Conservation (phyloP, 2,329 filamentous ascomycete species). For the Ceratocystis papillata region DNA sequence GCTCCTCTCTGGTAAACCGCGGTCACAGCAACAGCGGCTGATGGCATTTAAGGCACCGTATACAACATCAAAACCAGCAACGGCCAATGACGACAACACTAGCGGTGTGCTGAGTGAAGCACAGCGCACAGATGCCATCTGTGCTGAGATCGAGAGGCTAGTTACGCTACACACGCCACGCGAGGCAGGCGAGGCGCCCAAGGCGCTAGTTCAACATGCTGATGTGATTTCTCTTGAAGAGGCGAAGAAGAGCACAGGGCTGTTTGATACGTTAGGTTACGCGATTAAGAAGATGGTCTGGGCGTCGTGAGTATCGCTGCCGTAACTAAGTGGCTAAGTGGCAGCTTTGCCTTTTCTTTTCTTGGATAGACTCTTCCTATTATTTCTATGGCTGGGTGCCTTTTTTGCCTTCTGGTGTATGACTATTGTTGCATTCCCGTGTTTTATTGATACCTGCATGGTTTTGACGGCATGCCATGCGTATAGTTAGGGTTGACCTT, state of each 20-base stretch:
- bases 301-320: constrained; percentile 37
- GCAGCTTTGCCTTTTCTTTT: neutral
- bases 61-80: constrained; percentile 43
- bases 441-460: constrained; percentile 15
- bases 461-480: neutral
- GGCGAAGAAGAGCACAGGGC: constrained; percentile 74
- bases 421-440: neutral
- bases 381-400: constrained; percentile 17
- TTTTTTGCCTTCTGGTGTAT: neutral
- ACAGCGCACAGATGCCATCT: constrained; percentile 53
- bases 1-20: constrained; percentile 35
- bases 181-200: constrained; percentile 35
- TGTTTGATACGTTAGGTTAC: constrained; percentile 79
- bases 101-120: constrained; percentile 40
- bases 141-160: constrained; percentile 63
- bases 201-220: constrained; percentile 43
- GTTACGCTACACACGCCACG: constrained; percentile 39
- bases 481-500: neutral
- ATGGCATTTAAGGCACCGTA: constrained; percentile 49
- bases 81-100: constrained; percentile 37
- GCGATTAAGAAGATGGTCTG: constrained; percentile 90
- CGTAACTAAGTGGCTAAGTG: no score
- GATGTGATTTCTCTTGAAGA: constrained; percentile 78
- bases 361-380: neutral
- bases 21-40: constrained; percentile 32